Evolutionary conservation across 1,284 basidiomycete species (phyloP), one percentile per base, ranked within the genome.

Genomic region (Vanrija pseudolonga): DNA sequence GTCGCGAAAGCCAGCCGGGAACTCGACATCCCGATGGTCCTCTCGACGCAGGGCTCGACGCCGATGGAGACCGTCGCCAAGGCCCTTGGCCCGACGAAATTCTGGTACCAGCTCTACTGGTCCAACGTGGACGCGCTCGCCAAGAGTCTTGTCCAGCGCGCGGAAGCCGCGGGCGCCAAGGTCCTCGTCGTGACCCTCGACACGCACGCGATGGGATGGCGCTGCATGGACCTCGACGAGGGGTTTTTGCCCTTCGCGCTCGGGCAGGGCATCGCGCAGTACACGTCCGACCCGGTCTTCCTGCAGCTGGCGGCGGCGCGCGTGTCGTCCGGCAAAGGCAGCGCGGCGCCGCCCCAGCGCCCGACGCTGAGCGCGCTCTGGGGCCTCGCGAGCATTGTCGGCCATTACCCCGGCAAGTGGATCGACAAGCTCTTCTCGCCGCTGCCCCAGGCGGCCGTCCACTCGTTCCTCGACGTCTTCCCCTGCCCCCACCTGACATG

Each of bases 81-180:
- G 51, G 86, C 82, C 2, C 88, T 85, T 56, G 85, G 83, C 1
- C 73, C 52, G 79, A 76, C 79, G 12, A 77, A 82, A 26, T 79
- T 88, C 23, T 91, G 85, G 84, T 92, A 83, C 74, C 89, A 92
- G 72, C 80, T 91, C 8, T 91, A 91, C 71, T 88, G 82, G 76
- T 81, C 81, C 3, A 82, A 82, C 59, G 65, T 68, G 41, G 63
- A 69, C 45, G 67, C 67, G 49, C 58, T 76, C 7, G 67, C 78
- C 78, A 41, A 56, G 71, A 63, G 49, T 26, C 71, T 83, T 5
- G 68, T 83, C 15, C 73, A 78, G 45, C 72, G 82, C 11, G 81
- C 81, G 0, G 78, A 80, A 50, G 71, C 71, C 14, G 80, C 42
- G 8, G 82, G 1, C 82, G 80, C 69, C 78, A 80, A 63, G 62